These are phyloP conservation scores for Echeveria elegans DNA, from an alignment of 164 flowering plant genomes.

Conservation along the genomic window DNA sequence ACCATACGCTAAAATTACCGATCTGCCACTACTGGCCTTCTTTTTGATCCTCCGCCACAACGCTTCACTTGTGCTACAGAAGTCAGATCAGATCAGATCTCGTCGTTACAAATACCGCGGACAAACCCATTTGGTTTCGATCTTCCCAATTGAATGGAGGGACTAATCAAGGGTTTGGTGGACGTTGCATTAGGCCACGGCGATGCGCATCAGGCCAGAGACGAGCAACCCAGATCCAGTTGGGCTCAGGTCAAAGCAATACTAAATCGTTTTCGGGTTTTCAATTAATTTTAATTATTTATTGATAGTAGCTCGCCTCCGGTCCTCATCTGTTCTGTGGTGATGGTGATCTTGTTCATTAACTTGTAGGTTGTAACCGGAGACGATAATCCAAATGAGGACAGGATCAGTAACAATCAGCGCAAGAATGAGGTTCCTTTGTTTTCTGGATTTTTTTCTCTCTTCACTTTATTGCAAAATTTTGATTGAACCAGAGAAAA, in stretches of 20 bases:
- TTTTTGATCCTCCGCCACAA: not conserved
- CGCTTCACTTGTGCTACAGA: not conserved
- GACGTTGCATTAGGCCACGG: conserved; percentile 51
- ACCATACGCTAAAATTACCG: not conserved
- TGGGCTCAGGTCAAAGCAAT: conserved; percentile 65
- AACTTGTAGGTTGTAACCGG: conserved; percentile 20
- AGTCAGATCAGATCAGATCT: not conserved
- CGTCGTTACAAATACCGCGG: not conserved
- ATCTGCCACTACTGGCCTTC: not conserved
- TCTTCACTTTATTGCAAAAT: too few species aligned
- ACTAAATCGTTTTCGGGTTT: too few species aligned
- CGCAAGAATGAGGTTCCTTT: conserved; percentile 10
- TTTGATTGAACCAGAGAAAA: too few species aligned
- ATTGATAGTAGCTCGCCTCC: not conserved
- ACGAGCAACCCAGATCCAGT: conserved; percentile 66
- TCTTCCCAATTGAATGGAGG: conserved; percentile 43
- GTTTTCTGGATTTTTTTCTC: too few species aligned
- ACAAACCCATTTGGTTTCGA: not conserved
- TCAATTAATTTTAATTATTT: too few species aligned
- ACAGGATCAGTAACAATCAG: conserved; percentile 12
- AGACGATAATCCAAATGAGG: conserved; percentile 18
- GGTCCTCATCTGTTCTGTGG: not conserved
- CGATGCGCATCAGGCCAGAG: conserved; percentile 21
- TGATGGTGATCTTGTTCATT: too few species aligned
- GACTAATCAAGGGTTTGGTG: conserved; percentile 66